Base-by-base conservation (phyloP, 495 filamentous ascomycete genomes). In the Annulohypoxylon moriforme region DNA sequence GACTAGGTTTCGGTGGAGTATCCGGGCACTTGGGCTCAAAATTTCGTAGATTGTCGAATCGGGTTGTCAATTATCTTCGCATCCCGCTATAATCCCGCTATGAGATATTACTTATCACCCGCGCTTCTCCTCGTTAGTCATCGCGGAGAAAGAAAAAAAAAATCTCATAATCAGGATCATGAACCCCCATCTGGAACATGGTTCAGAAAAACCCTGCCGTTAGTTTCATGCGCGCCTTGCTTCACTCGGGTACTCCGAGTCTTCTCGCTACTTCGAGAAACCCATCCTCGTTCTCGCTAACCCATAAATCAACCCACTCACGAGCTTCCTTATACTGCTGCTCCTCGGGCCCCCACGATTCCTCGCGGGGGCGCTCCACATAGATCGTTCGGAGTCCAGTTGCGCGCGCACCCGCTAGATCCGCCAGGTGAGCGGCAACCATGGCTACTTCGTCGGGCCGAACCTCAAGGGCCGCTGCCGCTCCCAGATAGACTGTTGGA, bases 361-460 rank as follows among this genome's bases (percentile, higher is more conserved):
- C 92, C 78, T 95, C 93, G 34, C 75, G 66, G 13, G 79, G 76
- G 60, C 91, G 81, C 81, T 91, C 92, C n/a, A 94, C 88, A 80
- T 93, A 96, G 38, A 96, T 85, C 0, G 90, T 91, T 75, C 85
- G 80, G 53, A 94, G 81, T 0, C 92, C 93, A 46, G 80, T 82
- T 10, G 64, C 75, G 75, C 88, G 89, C 11, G 92, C 93, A 0
- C 87, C 91, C 52, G 87, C 83, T 66, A 94, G 73, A 74, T 94
- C 92, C 11, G 66, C 72, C 52, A 94, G 75, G 79, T 96, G 93
- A 42, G 92, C 87, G 13, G 93, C 92, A n/a, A 94, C 92, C 87
- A 95, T 85, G 0, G 86, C 91, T 58, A 92, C 91, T 68, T 94
- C 85, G 16, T 66, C 68, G 1, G 88, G 85, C 66, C 86, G 74